Base-by-base conservation (phyloP, 805 yeast genomes). In the Isabelozyma heimii region DNA sequence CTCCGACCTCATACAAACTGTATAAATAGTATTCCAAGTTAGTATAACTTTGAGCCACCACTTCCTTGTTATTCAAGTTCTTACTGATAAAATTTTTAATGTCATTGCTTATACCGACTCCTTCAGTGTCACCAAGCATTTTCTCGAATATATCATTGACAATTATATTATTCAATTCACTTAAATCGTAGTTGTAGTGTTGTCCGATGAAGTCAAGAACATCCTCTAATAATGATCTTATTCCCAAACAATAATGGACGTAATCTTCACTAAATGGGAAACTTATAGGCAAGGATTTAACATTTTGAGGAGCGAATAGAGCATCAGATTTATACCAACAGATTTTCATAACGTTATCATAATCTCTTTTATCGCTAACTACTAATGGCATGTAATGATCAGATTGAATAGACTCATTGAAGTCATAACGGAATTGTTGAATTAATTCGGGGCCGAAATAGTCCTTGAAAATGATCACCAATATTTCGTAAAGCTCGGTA, bases 351-450 rank as follows among this genome's bases (percentile, higher is more conserved):
- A 87, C 82, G 52, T 82, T 81, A 16, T 82, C 84, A 62, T 83
- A 89, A 44, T 86, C 78, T 10, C 73, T 70, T 39, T 69, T 63
- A 45, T 82, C 82, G 52, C 84, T 79, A 30, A 91, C 82, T 0
- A 80, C 80, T 72, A 91, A 79, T 10, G 97, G 96, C 90, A 89
- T 89, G 54, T 89, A 89, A 62, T 89, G 94, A 62, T 92, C 97
- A 20, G 85, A 84, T 51, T 81, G 79, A 37, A 91, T 80, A 5
- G 85, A 70, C 8, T 76, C 75, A 30, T 74, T 67, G 68, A 91
- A 92, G 44, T 84, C 85, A 10, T 63, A 63, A 20, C 79, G 73
- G 64, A 90, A 89, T 13, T 77, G 76, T 50, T 69, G 70, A 12
- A 81, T 76, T 20, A 83, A 67, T 9, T 78, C 70, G 2, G 76